Base-by-base conservation (phyloP, 2,329 filamentous ascomycete genomes). In the Hansfordia pulvinata region DNA sequence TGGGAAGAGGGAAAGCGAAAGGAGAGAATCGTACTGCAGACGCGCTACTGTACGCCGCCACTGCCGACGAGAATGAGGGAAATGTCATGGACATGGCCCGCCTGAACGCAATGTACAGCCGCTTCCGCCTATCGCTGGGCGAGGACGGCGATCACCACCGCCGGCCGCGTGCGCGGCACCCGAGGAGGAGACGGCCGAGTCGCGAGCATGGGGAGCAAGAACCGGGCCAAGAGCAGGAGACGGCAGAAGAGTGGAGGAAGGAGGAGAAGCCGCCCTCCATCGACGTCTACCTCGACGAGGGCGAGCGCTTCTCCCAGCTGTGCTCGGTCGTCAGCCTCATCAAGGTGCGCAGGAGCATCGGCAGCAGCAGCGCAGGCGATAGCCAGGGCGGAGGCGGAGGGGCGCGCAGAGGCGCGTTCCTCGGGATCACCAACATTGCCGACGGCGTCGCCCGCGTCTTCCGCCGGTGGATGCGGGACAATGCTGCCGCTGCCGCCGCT, bases 251-350 rank as follows among this genome's bases (percentile, higher is more conserved):
- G 31, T 31, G 8, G 26, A 38, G 17, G 37, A 33, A 17, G 35
- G 38, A 31, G 18, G 27, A 42, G 29, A 38, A 44, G 15, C 47
- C 58, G 6, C 66, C 76, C 2, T 63, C 56, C 10, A 67, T 79
- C 31, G 66, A 65, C 7, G 46, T 88, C 21, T 58, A 60, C 23
- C 56, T 90, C 2, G 81, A 86, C 36, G 64, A 65, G 2, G 64
- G 71, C 34, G 80, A 85, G 49, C 54, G 73, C 11, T 86, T 88
- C 44, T 73, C 76, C 2, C 81, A 90, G 50, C 61, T 90, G 8
- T 78, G 76, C 43, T 66, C 71, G 5, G 59, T 70, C 14, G 69
- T 69, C 6, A 81, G 75, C 41, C 50, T 92, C 19, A 74, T 83
- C 33, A 76, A 76, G 43, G 56, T 72, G 17, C 69, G 73, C 1